Evolutionary conservation across 139 green algal species (phyloP), one percentile per base, ranked within the genome.

Genomic region (Picochlorum sp.): DNA sequence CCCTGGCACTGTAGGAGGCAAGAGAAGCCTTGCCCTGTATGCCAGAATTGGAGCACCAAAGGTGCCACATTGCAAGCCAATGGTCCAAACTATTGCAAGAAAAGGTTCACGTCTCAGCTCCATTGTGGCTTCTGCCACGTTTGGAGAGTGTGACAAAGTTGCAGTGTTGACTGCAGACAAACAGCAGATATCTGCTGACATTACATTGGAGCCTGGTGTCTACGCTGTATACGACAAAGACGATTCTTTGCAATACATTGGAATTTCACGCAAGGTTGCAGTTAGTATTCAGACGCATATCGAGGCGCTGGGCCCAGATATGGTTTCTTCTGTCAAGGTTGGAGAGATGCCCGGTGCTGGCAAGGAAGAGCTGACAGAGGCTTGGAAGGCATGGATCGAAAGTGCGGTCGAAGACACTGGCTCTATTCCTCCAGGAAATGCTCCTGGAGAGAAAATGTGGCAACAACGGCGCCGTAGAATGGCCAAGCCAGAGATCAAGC

Each of bases 321-420:
- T 84, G 20, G 77, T 84, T 6, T 18, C 74, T 24, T 28, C 61
- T 20, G 61, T 86, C 14, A 88, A 87, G 68, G 69, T 83, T 15
- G 26, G 69, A 34, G 44, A 77, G 11, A 32, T 92, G 16, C 28
- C 80, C 2, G 68, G 77, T 16, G 77, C 65, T 16, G 78, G 44
- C 28, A 77, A 79, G 32, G 88, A 96, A 3, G 66, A 66, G 8
- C 71, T 96, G 14, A 89, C 79, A 23, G 81, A 67, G 24, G 75
- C 80, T 1, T 96, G 89, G 89, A 95, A 92, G 78, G 47, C 60
- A 2, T 95, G 87, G 88, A 68, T 96, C 45, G 74, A 92, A 69
- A 74, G 87, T 45, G 70, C 79, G 59, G 85, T 90, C 13, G 26
- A 69, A n/a, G 76, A 82, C 34, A 76, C 37, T 1, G 89, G 89